These are phyloP conservation scores for Dalbergia cultrata DNA, from an alignment of 306 rosid species.

Conservation along the genomic window DNA sequence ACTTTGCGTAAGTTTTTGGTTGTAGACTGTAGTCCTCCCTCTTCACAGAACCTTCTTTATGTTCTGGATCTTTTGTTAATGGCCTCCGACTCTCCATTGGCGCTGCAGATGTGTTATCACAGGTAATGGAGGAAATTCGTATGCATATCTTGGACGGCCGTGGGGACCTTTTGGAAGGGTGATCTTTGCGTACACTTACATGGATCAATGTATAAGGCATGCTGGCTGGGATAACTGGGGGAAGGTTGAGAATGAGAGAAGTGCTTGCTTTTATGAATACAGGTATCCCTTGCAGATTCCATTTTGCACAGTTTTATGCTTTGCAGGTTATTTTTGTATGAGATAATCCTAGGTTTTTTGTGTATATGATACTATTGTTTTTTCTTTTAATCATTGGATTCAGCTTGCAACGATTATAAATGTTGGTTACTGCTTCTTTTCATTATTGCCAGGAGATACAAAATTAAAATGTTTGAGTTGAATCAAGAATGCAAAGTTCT, in stretches of 20 bases:
- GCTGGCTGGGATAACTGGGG: conserved; percentile 96
- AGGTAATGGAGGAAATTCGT: conserved; percentile 72
- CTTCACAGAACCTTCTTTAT: background rate
- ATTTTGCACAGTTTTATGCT: conserved; percentile 33
- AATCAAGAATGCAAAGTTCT: background rate
- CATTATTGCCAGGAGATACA: conserved; percentile 16
- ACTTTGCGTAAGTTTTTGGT: conserved; percentile 6
- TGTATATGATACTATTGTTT: background rate
- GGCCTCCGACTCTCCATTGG: conserved; percentile 5
- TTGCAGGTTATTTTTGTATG: conserved; percentile 22
- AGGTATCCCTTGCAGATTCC: conserved; percentile 56
- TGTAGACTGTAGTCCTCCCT: conserved; percentile 5
- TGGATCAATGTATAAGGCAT: conserved; percentile 83
- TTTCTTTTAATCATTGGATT: background rate
- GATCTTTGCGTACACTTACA: conserved; percentile 79
- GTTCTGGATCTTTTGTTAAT: conserved; percentile 13
- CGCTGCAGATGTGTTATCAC: conserved; percentile 88
- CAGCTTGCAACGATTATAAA: background rate
- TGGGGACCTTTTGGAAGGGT: conserved; percentile 99
- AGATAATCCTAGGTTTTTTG: background rate
- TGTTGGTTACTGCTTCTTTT: conserved; percentile 4
- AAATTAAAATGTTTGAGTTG: conserved; percentile 18
- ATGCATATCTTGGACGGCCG: conserved; percentile 83
- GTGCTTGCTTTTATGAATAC: conserved; percentile 95
- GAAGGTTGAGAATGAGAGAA: conserved; percentile 85